These are phyloP conservation scores for Cyberlindnera amylophila DNA, from an alignment of 805 yeast species.

Conservation along the genomic window DNA sequence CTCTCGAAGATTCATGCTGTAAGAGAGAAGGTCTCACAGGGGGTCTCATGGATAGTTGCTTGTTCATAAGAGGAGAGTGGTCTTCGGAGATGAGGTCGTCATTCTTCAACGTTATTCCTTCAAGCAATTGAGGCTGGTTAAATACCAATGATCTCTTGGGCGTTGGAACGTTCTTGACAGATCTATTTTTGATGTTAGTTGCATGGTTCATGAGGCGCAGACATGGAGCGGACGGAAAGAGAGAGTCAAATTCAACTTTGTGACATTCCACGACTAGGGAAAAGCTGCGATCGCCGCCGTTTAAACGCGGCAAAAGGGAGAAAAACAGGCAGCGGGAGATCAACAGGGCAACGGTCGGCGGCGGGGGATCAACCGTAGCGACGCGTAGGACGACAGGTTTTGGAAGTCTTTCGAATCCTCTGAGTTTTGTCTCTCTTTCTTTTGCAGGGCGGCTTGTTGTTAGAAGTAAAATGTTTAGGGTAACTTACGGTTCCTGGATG, in stretches of 20 bases:
- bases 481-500: constrained; percentile 26
- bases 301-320: too few relatives aligned
- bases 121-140: constrained; percentile 8
- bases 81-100: constrained; percentile 3
- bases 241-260: neutral
- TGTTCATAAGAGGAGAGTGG: constrained; percentile 6
- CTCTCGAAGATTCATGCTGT: constrained; percentile 13
- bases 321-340: too few relatives aligned
- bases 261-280: constrained; percentile 1
- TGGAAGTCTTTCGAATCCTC: too few relatives aligned
- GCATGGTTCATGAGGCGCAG: neutral
- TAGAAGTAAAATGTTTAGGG: neutral
- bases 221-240: neutral
- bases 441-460: too few relatives aligned
- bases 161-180: constrained; percentile 12
- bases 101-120: constrained; percentile 6
- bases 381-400: too few relatives aligned
- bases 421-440: neutral
- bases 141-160: constrained; percentile 20
- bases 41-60: constrained; percentile 3
- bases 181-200: constrained; percentile 10
- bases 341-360: too few relatives aligned
- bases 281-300: constrained; percentile 1
- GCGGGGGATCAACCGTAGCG: too few relatives aligned
- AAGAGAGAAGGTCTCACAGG: constrained; percentile 12